Conservation (phyloP, 495 filamentous ascomycete species). For the Diplogelasinospora grovesii region DNA sequence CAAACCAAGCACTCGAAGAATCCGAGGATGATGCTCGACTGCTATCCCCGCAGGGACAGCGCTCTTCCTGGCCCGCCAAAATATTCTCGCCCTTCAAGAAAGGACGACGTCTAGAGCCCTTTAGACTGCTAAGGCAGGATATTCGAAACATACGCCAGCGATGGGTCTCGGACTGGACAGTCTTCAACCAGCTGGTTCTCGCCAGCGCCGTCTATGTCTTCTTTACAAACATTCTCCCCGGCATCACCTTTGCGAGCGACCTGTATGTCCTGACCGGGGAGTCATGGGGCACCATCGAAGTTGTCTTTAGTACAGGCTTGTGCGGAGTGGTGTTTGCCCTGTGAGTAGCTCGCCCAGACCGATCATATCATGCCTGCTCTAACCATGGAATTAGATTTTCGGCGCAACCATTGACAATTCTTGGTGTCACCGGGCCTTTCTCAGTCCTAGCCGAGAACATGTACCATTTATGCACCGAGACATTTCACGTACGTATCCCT, state of each 20-base stretch:
- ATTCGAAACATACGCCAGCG: slow-evolving; percentile 45
- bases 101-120: slow-evolving; percentile 42
- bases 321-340: slow-evolving; percentile 61
- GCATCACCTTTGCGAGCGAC: slow-evolving; percentile 68
- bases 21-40: too few relatives aligned
- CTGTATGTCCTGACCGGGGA: slow-evolving; percentile 59
- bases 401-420: slow-evolving; percentile 63
- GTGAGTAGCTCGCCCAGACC: too few relatives aligned
- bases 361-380: too few relatives aligned
- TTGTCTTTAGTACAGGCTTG: slow-evolving; percentile 64
- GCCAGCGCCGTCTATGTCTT: slow-evolving; percentile 69
- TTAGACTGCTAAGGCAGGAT: slow-evolving; percentile 58
- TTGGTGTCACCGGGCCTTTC: slow-evolving; percentile 69
- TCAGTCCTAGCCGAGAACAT: slow-evolving; percentile 67
- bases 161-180: slow-evolving; percentile 60
- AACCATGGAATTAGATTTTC: slow-evolving; percentile 44
- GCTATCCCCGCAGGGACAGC: too few relatives aligned
- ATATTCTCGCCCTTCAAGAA: slow-evolving; percentile 5
- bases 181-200: slow-evolving; percentile 65
- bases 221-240: slow-evolving; percentile 67
- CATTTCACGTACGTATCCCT: slow-evolving; percentile 46
- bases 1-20: too few relatives aligned
- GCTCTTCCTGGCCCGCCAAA: slow-evolving; percentile 7
- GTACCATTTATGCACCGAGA: slow-evolving; percentile 50
- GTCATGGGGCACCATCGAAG: slow-evolving; percentile 65